phyloP scores from a whole-genome alignment of 2,329 filamentous ascomycete genomes.

The Phyllosticta paracitricarpa region DNA sequence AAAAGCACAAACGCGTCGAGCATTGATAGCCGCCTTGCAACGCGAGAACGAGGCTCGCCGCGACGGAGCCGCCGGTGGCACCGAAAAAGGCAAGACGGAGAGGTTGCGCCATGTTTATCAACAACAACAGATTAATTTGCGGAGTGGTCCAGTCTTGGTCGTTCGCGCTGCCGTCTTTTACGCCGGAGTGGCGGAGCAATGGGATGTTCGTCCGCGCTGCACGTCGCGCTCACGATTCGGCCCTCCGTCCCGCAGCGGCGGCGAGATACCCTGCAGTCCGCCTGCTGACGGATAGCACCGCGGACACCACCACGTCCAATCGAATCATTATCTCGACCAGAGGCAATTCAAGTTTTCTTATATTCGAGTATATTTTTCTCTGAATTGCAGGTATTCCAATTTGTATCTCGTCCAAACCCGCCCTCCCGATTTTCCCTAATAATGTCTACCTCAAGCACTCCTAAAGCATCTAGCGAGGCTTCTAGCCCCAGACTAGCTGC shows the following conservation, averaged over 20 bases:
- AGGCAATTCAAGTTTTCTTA: background rate
- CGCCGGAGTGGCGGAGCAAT: background rate
- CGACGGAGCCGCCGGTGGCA: conserved; percentile 40
- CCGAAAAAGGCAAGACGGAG: conserved; percentile 39
- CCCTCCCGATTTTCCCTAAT: background rate
- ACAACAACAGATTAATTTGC: background rate
- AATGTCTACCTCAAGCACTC: background rate
- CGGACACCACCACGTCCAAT: background rate
- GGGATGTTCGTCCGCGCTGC: background rate
- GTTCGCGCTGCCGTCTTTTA: background rate
- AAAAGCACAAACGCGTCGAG: conserved; percentile 25
- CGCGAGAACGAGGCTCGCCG: conserved; percentile 33
- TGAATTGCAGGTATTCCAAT: background rate
- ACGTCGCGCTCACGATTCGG: background rate
- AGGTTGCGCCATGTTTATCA: background rate
- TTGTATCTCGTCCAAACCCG: background rate
- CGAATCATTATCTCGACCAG: background rate
- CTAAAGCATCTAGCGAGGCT: background rate
- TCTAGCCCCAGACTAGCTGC: background rate
- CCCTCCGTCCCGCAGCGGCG: background rate
- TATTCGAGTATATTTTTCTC: background rate
- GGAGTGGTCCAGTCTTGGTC: background rate
- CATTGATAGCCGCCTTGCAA: conserved; percentile 36
- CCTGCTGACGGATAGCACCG: background rate
- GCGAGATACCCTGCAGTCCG: background rate